Evolutionary conservation across 2,329 filamentous ascomycete species (phyloP).

Genomic region (Colletotrichum sublineola): DNA sequence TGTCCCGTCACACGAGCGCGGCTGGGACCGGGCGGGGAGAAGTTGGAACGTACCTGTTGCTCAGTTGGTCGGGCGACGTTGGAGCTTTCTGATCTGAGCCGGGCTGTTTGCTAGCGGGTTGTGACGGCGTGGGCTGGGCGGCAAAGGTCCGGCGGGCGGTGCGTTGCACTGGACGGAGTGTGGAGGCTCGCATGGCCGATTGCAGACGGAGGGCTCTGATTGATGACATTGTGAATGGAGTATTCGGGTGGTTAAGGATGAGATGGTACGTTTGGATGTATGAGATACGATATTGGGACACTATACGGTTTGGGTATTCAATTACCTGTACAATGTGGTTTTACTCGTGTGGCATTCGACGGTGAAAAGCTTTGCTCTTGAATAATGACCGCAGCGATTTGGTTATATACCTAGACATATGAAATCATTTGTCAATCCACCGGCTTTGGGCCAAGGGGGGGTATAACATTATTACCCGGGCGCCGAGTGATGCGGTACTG

Average conservation of each 20-base stretch:
- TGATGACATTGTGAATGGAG: conserved; percentile 3
- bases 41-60: not conserved
- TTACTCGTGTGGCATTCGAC: not conserved
- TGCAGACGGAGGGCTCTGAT: conserved; percentile 1
- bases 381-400: not conserved
- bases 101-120: conserved; percentile 11
- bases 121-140: not conserved
- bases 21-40: too few species aligned
- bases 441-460: not conserved
- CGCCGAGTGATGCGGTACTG: conserved; percentile 7
- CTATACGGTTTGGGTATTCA: not conserved
- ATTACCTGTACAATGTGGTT: not conserved
- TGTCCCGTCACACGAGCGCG: not conserved
- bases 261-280: not conserved
- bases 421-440: not conserved
- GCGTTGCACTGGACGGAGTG: not conserved
- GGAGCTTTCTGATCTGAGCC: conserved; percentile 7
- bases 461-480: not conserved
- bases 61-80: conserved; percentile 15
- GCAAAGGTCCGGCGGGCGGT: conserved; percentile 2
- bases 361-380: not conserved
- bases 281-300: not conserved
- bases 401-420: not conserved
- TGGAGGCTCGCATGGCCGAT: conserved; percentile 5
- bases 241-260: not conserved